Percentiles rank a stretch among this genome's conserved stretches.
Conservation (phyloP, 805 yeast genomes). For the Maudiozyma turicensis region DNA sequence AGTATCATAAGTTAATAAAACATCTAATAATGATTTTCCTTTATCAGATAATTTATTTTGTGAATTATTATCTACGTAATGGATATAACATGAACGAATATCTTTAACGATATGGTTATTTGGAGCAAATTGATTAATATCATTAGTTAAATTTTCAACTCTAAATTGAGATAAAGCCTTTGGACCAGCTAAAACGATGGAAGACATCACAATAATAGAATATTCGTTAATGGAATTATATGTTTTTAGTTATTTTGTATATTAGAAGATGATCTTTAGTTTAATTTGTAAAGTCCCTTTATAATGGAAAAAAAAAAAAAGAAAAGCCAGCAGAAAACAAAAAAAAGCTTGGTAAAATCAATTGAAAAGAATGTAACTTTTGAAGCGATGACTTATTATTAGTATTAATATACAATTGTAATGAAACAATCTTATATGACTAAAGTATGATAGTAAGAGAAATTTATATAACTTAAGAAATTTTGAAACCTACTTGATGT, state of each 20-base stretch:
- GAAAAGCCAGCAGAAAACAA: too few species aligned
- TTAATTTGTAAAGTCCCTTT: background rate
- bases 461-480: too few species aligned
- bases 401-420: too few species aligned
- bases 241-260: background rate
- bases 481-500: too few species aligned
- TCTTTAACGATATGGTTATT: conserved; percentile 52
- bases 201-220: conserved; percentile 25
- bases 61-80: conserved; percentile 54
- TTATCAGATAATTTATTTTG: conserved; percentile 26
- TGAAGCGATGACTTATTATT: too few species aligned
- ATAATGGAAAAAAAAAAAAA: too few species aligned
- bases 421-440: too few species aligned
- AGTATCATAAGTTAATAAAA: conserved; percentile 66
- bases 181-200: conserved; percentile 72
- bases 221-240: background rate
- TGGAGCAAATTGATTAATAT: conserved; percentile 62
- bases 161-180: conserved; percentile 83
- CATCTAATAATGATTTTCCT: conserved; percentile 42
- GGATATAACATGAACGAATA: conserved; percentile 68
- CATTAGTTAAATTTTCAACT: conserved; percentile 59
- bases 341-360: too few species aligned
- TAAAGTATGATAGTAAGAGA: too few species aligned
- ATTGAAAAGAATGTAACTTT: too few species aligned
- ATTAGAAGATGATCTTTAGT: too few species aligned